Percentiles rank a stretch among this genome's conserved stretches.
Evolutionary conservation across 2,329 filamentous ascomycete genomes (phyloP).

Genomic region (Alternaria panax): DNA sequence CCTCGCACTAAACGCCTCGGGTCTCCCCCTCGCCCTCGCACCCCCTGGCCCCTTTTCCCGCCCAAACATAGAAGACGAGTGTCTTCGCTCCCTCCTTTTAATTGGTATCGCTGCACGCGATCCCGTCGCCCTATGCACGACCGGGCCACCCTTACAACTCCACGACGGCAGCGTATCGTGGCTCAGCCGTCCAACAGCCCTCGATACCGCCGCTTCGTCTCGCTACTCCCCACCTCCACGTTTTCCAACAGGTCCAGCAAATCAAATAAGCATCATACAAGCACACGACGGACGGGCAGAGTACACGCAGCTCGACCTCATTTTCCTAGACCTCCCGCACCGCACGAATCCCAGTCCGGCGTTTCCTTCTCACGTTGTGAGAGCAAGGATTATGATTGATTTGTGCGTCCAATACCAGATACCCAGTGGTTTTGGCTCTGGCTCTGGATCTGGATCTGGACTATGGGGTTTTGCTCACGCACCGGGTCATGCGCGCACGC

Average conservation of each 20-base stretch:
- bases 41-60: conserved; percentile 38
- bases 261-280: conserved; percentile 35
- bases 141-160: conserved; percentile 40
- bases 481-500: conserved; percentile 43
- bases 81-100: conserved; percentile 51
- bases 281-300: conserved; percentile 47
- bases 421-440: conserved; percentile 26
- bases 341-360: conserved; percentile 37
- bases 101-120: conserved; percentile 53
- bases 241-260: conserved; percentile 19
- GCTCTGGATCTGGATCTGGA: conserved; percentile 9
- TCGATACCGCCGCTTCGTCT: conserved; percentile 29
- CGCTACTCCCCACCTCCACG: conserved; percentile 13
- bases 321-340: conserved; percentile 49
- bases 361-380: conserved; percentile 34
- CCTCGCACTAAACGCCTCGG: conserved; percentile 52
- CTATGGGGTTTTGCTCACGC: conserved; percentile 40
- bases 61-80: conserved; percentile 50
- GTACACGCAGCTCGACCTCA: conserved; percentile 51
- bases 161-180: conserved; percentile 46
- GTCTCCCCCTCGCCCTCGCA: conserved; percentile 49
- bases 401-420: conserved; percentile 42
- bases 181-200: conserved; percentile 38
- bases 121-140: conserved; percentile 51
- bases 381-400: conserved; percentile 47